Conservation (phyloP, 2,329 filamentous ascomycete genomes). For the Stagonosporopsis cucurbitacearum region DNA sequence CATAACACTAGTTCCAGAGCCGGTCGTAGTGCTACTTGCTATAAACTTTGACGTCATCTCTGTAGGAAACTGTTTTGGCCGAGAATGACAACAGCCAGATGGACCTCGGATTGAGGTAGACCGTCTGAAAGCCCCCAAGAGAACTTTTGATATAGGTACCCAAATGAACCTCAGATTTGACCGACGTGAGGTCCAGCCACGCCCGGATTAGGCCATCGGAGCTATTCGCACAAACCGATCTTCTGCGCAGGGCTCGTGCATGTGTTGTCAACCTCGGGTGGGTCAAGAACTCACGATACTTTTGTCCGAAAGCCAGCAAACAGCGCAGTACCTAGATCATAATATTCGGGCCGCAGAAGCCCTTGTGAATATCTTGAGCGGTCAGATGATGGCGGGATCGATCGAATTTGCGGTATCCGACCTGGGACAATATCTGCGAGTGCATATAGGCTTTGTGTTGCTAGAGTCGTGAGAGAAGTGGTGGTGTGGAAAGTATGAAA, state of each 20-base stretch:
- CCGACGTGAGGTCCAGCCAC: neutral
- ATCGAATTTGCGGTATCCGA: neutral
- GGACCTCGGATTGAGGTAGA: neutral
- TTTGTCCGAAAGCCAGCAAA: neutral
- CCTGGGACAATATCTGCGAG: neutral
- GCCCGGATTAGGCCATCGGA: neutral
- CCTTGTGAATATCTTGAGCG: neutral
- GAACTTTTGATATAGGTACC: no score
- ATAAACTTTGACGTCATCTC: neutral
- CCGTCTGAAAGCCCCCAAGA: neutral
- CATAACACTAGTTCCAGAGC: neutral
- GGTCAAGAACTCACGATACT: neutral
- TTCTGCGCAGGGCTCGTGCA: neutral
- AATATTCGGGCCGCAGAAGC: neutral
- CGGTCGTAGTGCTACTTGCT: neutral
- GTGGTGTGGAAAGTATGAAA: no score
- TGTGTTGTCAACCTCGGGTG: neutral
- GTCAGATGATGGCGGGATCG: neutral
- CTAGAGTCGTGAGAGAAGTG: neutral
- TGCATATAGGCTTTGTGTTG: neutral
- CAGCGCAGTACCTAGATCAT: neutral
- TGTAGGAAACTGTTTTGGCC: neutral
- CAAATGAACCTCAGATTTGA: neutral
- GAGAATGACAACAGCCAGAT: neutral
- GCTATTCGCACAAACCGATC: neutral